Conservation (phyloP, 2,329 filamentous ascomycete genomes). For the Sporothrix mexicana region DNA sequence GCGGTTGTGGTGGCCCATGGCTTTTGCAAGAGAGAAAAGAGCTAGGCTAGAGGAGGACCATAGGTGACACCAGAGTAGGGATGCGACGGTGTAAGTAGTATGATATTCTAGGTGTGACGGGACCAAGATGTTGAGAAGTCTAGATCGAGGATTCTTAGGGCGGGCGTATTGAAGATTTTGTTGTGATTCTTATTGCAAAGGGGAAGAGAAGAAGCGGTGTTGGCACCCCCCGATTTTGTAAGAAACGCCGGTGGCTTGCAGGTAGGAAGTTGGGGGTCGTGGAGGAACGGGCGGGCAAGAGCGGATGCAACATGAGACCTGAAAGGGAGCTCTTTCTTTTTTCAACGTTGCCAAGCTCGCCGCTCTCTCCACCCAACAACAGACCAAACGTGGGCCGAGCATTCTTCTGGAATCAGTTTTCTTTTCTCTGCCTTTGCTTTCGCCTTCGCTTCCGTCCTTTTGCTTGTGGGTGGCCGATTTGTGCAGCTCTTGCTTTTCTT, state of each 20-base stretch:
- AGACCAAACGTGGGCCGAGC: conserved; percentile 11
- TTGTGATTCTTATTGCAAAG: background rate
- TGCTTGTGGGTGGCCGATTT: background rate
- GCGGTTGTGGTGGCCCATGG: conserved; percentile 43
- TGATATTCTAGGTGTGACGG: background rate
- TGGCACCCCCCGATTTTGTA: background rate
- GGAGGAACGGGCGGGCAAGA: background rate
- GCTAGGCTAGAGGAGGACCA: background rate
- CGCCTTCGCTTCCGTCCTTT: background rate
- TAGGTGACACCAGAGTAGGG: background rate
- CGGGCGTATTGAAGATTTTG: background rate
- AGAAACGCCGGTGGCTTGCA: conserved; percentile 14
- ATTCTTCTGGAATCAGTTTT: too few species aligned
- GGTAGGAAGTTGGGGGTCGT: background rate
- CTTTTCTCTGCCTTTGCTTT: background rate
- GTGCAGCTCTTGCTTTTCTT: background rate
- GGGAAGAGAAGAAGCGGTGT: background rate
- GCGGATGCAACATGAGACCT: background rate
- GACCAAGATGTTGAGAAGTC: too few species aligned
- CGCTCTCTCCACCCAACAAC: conserved; percentile 12
- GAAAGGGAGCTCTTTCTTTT: background rate
- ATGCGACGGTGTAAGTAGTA: background rate
- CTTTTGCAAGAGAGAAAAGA: background rate
- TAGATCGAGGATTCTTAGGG: background rate
- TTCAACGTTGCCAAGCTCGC: conserved; percentile 2